Base-by-base conservation (phyloP, 2,329 filamentous ascomycete species). In the Capronia coronata region DNA sequence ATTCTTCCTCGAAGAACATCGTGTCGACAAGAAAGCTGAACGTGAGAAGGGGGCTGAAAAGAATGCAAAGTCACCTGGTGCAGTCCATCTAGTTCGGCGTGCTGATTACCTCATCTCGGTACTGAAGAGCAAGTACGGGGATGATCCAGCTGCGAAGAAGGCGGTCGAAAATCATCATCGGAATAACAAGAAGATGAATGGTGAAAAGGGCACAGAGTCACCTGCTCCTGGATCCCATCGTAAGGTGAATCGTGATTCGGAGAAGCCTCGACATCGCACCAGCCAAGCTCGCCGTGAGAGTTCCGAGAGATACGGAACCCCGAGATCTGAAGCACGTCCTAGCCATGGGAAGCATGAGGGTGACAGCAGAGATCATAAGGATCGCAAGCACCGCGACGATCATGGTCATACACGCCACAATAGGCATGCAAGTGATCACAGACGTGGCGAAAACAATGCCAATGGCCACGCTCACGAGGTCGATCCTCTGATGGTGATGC, bases 21-120 rank as follows among this genome's bases (percentile, higher is more conserved):
- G 91, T n/a, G 91, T 97, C 14, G 93, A 94, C 67, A 93, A 94
- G 71, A 97, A 97, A 66, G 90, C 93, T 62, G 89, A 96, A 67
- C 84, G 93, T 29, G 87, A 88, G 62, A 80, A 73, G 13, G 84
- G 87, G 14, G 71, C 79, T 56, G 82, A 82, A 61, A 71, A 71
- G 51, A 62, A 68, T 22, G 71, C 70, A 29, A 94, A 94, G 63
- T 94, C 91, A 2, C 93, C 93, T 2, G 93, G 93, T n/a, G 91
- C 93, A 18, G 93, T 98, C 22, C 93, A 98, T 65, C 81, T 98
- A 38, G 91, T 97, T 46, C 87, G 93, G 41, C 86, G 93, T 51
- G 87, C 91, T 8, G 93, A 97, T 63, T 98, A 98, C 64, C 78
- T 98, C 11, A 76, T 98, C 34, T 95, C 89, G n/a, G 89, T 98